These are phyloP conservation scores for Gilbertella persicaria DNA, from an alignment of 371 early-diverging fungal genomes.

Conservation along the genomic window DNA sequence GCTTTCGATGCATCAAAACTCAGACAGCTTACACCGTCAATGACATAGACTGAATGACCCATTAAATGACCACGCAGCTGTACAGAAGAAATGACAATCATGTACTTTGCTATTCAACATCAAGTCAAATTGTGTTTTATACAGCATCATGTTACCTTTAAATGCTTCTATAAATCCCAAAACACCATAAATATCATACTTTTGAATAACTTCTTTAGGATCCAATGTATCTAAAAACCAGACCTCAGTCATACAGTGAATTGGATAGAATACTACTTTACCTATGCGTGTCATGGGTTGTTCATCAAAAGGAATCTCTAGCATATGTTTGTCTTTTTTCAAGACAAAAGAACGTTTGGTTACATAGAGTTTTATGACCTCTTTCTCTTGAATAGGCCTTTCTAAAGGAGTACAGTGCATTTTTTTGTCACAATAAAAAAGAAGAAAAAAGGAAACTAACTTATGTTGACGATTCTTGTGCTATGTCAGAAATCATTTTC, in stretches of 20 bases:
- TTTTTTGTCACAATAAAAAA: neutral
- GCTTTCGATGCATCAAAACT: slow-evolving; percentile 36
- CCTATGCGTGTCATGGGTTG: slow-evolving; percentile 28
- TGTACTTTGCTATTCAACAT: slow-evolving; percentile 32
- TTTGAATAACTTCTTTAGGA: slow-evolving; percentile 15
- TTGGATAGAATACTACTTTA: neutral
- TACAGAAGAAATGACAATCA: slow-evolving; percentile 48
- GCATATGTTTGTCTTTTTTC: slow-evolving; percentile 11
- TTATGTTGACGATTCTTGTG: no score
- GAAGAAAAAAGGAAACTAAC: neutral
- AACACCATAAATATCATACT: slow-evolving; percentile 41
- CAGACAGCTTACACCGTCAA: slow-evolving; percentile 49
- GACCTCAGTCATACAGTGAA: neutral
- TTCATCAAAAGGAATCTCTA: slow-evolving; percentile 34
- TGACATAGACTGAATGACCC: slow-evolving; percentile 45
- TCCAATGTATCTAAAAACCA: slow-evolving; percentile 18
- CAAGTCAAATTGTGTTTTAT: neutral
- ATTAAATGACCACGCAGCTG: slow-evolving; percentile 47
- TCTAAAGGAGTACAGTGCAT: neutral
- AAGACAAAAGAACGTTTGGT: slow-evolving; percentile 28
- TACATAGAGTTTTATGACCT: slow-evolving; percentile 24
- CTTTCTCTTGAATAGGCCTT: neutral
- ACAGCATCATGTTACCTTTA: slow-evolving; percentile 20
- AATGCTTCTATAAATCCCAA: slow-evolving; percentile 44
- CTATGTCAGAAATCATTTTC: no score